These are phyloP conservation scores for Hyphochytrium catenoides DNA, from an alignment of 352 stramenopile species.

Conservation along the genomic window DNA sequence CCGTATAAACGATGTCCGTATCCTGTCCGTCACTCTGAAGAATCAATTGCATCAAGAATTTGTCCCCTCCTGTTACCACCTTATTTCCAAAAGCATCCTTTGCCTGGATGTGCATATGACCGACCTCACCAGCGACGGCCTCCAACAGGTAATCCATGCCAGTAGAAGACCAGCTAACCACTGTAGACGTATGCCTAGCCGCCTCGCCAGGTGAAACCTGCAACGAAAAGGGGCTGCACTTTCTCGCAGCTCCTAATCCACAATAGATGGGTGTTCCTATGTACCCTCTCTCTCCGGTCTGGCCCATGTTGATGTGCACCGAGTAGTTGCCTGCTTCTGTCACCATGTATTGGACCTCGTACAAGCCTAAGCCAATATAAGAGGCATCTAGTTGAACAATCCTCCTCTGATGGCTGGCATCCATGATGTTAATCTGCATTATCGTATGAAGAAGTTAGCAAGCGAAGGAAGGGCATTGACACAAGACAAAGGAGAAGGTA, in stretches of 20 bases:
- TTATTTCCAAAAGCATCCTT: slow-evolving; percentile 83
- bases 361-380: slow-evolving; percentile 74
- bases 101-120: slow-evolving; percentile 81
- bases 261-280: slow-evolving; percentile 98
- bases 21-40: no score
- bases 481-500: no score
- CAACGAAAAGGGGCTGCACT: slow-evolving; percentile 82
- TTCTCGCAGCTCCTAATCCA: slow-evolving; percentile 53
- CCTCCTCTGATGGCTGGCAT: no score
- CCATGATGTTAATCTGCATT: no score
- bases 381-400: no score
- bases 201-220: slow-evolving; percentile 58
- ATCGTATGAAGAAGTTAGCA: no score
- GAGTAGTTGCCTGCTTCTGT: slow-evolving; percentile 56
- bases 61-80: slow-evolving; percentile 23
- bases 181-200: slow-evolving; percentile 62
- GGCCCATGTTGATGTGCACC: slow-evolving; percentile 68
- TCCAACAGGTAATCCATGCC: slow-evolving; percentile 64
- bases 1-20: no score
- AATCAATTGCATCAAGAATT: slow-evolving; percentile 63
- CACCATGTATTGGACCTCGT: slow-evolving; percentile 63
- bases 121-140: slow-evolving; percentile 65
- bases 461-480: no score
- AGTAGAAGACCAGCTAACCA: slow-evolving; percentile 27
- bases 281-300: no score